Base-by-base conservation (phyloP, 2,329 filamentous ascomycete genomes). In the Hypoxylon rubiginosum region DNA sequence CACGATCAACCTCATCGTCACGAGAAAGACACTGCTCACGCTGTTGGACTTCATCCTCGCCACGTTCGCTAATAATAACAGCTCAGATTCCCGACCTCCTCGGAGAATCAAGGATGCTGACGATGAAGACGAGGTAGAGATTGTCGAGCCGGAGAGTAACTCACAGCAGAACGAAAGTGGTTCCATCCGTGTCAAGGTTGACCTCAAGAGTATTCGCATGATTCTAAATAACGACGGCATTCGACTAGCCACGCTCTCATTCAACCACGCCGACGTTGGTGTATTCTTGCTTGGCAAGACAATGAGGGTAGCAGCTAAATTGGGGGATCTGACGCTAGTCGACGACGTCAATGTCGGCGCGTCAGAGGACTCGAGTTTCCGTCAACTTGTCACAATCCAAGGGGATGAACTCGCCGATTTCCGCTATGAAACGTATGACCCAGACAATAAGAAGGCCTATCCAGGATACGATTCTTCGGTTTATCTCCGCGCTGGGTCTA, bases 181-280 rank as follows among this genome's bases (percentile, higher is more conserved):
- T 60, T 97, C 96, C 69, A 96, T 99, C 70, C 90, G 94, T 24
- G 95, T 99, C 78, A 97, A 97, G 79, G 91, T 97, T 45, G 91
- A 97, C 67, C 82, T 99, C 67, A 97, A 97, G 81, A 94, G 92
- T 82, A 97, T 99, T 69, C 89, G 93, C 2, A 85, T 99, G 28
- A 95, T 99, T 68, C 84, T 99, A 59, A 99, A 99, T 77, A 98
- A 99, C 70, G 97, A 99, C 77, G 96, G 96, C 0, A 97, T 98
- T 62, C 90, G 96, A 26, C 85, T 99, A 28, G 96, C 96, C 28
- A 99, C 96, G 0, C 81, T 99, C 17, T 96, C 94, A 58, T 89
- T 99, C 74, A 97, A 93, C 71, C 95, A 96, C 64, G 96, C 94
- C 1, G 92, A 97, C 76, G 91, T 97, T 34, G 92, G 92, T 0